Base-by-base conservation (phyloP, 179 eudicot genomes). In the Spergularia azorica region DNA sequence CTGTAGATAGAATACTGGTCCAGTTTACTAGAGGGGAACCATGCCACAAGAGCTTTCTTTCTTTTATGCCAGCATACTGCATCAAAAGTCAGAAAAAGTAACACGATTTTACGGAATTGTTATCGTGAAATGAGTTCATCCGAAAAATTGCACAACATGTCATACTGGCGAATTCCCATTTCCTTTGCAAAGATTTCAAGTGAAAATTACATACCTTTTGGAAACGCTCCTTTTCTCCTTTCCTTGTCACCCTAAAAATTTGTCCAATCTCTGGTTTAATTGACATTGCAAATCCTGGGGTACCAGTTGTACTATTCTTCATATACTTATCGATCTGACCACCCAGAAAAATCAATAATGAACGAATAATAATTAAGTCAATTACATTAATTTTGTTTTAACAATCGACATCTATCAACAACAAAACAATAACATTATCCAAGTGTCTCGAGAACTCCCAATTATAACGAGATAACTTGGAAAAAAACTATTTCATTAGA, bases 41-140 rank as follows among this genome's bases (percentile, higher is more conserved):
- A 81, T 91, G 96, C 96, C 96, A 91, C 70, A 91, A 72, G 17
- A 91, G 90, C 93, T 88, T 88, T 76, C 96, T 84, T 79, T 91
- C 89, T 85, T 84, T 81, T 32, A 87, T 75, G 21, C 48, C 59
- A 46, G 96, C 79, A 75, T 85, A 91, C 96, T 91, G 91, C 59
- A 12, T 6, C 52, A 76, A 71, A 32, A 61, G 51, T 63, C 18
- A 60, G 26, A 66, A 32, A 26, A 8, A 65, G 4, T 1, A 51
- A 51, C 10, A 51, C 55, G 12, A 7, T 6, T 6, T 51, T 51
- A 12, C 8, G 0, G 55, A 6, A 51, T 6, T 51, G 55, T 51
- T 51, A 6, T 51, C 12, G 55, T 51, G 8, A 7, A 51, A 51
- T 51, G 12, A 12, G 55, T 12, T 2, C 36, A 32, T n/a, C 57